Percentiles rank a stretch among this genome's conserved stretches.
phyloP scores from a whole-genome alignment of 78 protist species.

The Polysphondylium violaceum region DNA sequence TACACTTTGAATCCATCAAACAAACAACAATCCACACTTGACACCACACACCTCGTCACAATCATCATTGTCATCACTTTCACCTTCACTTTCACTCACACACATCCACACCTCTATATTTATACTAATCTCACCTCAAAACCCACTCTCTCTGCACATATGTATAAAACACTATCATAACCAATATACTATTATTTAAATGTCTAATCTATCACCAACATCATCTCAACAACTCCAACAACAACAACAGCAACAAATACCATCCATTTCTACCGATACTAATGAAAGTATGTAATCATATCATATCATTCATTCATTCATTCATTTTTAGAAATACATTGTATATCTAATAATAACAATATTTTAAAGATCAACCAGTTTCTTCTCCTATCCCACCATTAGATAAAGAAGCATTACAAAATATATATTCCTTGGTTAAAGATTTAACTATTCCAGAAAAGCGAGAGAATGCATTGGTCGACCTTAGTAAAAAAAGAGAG shows the following conservation, averaged over 20 bases:
- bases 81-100: too few species aligned
- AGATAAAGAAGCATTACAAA: conserved; percentile 71
- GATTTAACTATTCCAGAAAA: conserved; percentile 87
- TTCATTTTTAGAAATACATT: background rate
- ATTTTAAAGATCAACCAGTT: background rate
- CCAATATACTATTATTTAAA: too few species aligned
- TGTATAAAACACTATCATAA: too few species aligned
- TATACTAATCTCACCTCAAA: too few species aligned
- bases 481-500: conserved; percentile 96
- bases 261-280: conserved; percentile 2
- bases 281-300: background rate
- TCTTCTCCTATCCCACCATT: conserved; percentile 20
- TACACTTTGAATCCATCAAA: too few species aligned
- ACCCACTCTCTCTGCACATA: too few species aligned
- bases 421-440: conserved; percentile 65
- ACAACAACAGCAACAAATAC: conserved; percentile 19
- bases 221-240: background rate
- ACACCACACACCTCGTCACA: too few species aligned
- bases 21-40: too few species aligned
- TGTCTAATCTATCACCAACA: conserved; percentile 11
- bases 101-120: too few species aligned
- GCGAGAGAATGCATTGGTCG: conserved; percentile 96
- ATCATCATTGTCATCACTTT: too few species aligned
- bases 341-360: background rate
- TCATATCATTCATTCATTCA: background rate